Base-by-base conservation (phyloP, 208 protist genomes). In the Crithidia mellificae region DNA sequence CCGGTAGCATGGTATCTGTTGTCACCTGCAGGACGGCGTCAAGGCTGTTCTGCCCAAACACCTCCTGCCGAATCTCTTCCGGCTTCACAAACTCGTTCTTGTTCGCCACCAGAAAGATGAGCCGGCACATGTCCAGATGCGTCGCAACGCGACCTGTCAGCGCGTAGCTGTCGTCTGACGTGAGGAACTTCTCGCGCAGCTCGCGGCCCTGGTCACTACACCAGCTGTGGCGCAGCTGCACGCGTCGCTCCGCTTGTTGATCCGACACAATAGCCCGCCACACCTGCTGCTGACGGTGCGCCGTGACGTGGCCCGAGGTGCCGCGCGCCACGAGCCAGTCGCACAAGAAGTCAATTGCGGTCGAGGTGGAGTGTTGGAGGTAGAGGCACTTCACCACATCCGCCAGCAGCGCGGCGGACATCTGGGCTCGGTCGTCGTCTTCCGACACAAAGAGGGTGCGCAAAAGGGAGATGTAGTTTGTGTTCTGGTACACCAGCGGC, bases 11-110 rank as follows among this genome's bases (percentile, higher is more conserved):
- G 24, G 32, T 34, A 39, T 84, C 72, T 11, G 72, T 68, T 22
- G 66, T 65, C 12, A 86, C 68, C 43, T 81, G 66, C 63, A 89
- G 65, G 41, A 89, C 19, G 15, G 67, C 58, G 32, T 86, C 77
- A 14, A 84, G 19, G 38, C 75, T 77, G 63, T 63, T 82, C 25
- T 71, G 56, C 22, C 77, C 80, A 44, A 84, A 84, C 34, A 84
- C 68, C 57, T 84, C 80, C 20, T 74, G 67, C 0, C 77, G 68
- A 0, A 89, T 77, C 68, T 84, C 77, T 46, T 85, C 74, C 50
- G 77, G 68, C 49, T 81, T 74, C 58, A 84, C 73, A 15, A 89
- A 38, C 50, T 89, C 77, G 63, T 73, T 86, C 22, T 62, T 41
- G 49, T 69, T 63, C 19, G 78, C 52, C 25, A 86, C 69, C 19